Percentiles rank a stretch among this genome's conserved stretches.
These are phyloP conservation scores for Ceratocystis papillata DNA, from an alignment of 2,329 filamentous ascomycete species.

Conservation along the genomic window DNA sequence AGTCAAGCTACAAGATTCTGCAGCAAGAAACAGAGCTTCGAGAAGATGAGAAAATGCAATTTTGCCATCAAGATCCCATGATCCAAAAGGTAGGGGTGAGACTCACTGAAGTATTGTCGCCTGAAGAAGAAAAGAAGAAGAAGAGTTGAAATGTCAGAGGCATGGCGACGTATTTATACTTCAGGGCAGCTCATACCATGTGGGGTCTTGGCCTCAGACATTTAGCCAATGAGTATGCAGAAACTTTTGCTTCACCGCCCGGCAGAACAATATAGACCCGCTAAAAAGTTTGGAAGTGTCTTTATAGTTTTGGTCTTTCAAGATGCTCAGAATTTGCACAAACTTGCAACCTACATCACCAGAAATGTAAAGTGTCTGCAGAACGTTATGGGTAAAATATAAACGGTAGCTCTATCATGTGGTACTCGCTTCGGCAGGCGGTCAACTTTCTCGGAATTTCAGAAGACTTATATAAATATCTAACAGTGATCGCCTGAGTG, in stretches of 20 bases:
- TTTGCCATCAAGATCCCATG: slow-evolving; percentile 25
- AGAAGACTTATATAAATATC: no score
- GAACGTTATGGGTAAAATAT: neutral
- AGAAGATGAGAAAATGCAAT: neutral
- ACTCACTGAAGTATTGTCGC: slow-evolving; percentile 52
- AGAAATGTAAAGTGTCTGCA: neutral
- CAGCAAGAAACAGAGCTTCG: neutral
- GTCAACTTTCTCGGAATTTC: no score
- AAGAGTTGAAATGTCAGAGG: slow-evolving; percentile 32
- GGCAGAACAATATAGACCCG: slow-evolving; percentile 27
- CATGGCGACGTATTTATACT: slow-evolving; percentile 35
- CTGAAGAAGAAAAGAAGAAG: slow-evolving; percentile 44
- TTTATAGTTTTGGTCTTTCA: slow-evolving; percentile 21
- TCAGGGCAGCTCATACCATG: slow-evolving; percentile 31
- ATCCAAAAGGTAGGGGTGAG: slow-evolving; percentile 31
- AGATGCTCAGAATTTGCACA: neutral
- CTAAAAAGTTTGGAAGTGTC: slow-evolving; percentile 22
- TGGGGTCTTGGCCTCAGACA: slow-evolving; percentile 5
- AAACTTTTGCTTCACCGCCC: slow-evolving; percentile 1
- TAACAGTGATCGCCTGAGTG: no score
- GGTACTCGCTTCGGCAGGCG: neutral
- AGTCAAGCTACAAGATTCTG: neutral
- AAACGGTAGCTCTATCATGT: no score
- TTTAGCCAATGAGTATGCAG: neutral
- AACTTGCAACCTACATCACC: slow-evolving; percentile 20